Conservation (phyloP, 2,329 filamentous ascomycete species). For the Hymenoscyphus repandus region DNA sequence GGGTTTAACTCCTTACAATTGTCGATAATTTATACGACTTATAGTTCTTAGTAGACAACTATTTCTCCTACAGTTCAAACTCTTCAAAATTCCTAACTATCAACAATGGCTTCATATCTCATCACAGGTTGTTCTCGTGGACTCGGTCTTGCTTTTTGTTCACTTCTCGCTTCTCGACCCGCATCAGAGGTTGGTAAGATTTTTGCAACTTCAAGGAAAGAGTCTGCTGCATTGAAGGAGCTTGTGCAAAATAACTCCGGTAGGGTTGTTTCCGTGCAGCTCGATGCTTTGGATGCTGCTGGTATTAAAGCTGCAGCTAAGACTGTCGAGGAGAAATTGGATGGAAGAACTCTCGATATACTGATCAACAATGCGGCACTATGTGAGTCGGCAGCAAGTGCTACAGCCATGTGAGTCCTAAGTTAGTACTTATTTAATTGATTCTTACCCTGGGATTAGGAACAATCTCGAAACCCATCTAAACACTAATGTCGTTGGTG, state of each 20-base stretch:
- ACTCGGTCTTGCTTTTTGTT: slow-evolving; percentile 31
- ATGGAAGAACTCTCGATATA: slow-evolving; percentile 38
- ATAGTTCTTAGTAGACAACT: too few species aligned
- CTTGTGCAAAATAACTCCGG: slow-evolving; percentile 31
- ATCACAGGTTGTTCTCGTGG: slow-evolving; percentile 34
- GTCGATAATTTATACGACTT: too few species aligned
- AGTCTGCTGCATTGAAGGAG: slow-evolving; percentile 31
- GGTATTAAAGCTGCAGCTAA: slow-evolving; percentile 33
- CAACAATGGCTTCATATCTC: slow-evolving; percentile 2
- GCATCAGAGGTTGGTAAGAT: slow-evolving; percentile 32
- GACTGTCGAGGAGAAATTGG: slow-evolving; percentile 31
- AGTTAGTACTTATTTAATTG: too few species aligned
- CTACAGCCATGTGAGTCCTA: background rate
- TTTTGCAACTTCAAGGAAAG: slow-evolving; percentile 36
- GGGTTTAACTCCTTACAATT: too few species aligned
- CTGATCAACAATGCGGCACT: slow-evolving; percentile 37
- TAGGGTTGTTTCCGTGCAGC: slow-evolving; percentile 32
- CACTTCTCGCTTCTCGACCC: slow-evolving; percentile 16
- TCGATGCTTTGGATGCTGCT: slow-evolving; percentile 34
- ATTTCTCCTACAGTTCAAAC: too few species aligned
- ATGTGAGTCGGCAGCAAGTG: background rate
- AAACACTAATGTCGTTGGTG: slow-evolving; percentile 34
- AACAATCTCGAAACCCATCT: slow-evolving; percentile 29
- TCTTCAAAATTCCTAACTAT: too few species aligned
- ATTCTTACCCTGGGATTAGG: background rate